Evolutionary conservation across 208 protist genomes (phyloP), one percentile per base, ranked within the genome.

Genomic region (Herpetomonas samuelpessoai): DNA sequence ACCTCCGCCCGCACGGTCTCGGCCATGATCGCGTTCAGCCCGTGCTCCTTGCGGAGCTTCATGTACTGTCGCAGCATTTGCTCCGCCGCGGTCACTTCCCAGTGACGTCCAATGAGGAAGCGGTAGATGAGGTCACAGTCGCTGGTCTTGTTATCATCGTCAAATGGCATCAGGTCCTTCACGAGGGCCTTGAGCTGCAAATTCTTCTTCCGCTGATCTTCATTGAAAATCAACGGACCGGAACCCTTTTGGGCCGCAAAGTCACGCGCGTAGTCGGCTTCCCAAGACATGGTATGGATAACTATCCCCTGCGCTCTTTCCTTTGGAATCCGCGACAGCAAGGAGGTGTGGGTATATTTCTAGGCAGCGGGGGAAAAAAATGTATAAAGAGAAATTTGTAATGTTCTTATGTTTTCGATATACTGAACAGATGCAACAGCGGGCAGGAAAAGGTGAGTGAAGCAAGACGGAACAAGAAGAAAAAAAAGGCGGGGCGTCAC

Each of bases 51-150:
- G 21, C 88, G 75, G 47, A 79, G 45, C 46, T 22, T n/a, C 6
- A 82, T 62, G 64, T 94, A 94, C 16, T 53, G 49, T 4, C 76
- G 74, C 25, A 94, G 21, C 0, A 61, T 65, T 19, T 67, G 46
- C 21, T 76, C 76, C 4, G 88, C 62, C 22, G 51, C 25, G 16
- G 56, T 30, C 3, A 91, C 53, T 49, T 79, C 62, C 78, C 82
- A 89, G 46, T 83, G 62, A 38, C 68, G 74, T 24, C 65, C 84
- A 57, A 94, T 91, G 10, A 94, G 63, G 65, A 91, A 92, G 45
- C 88, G 76, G 50, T 91, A 94, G 28, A 94, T 60, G 10, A 94
- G 48, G 51, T 94, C 88, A 61, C 84, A 94, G 62, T 94, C 88
- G 41, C 50, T 86, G 10, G 77, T 28, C 57, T 90, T 91, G 51